A percentile compares a stretch with the other conserved stretches of the same genome.
phyloP scores from a whole-genome alignment of 1,284 basidiomycete genomes.

The Ganoderma resinaceum region DNA sequence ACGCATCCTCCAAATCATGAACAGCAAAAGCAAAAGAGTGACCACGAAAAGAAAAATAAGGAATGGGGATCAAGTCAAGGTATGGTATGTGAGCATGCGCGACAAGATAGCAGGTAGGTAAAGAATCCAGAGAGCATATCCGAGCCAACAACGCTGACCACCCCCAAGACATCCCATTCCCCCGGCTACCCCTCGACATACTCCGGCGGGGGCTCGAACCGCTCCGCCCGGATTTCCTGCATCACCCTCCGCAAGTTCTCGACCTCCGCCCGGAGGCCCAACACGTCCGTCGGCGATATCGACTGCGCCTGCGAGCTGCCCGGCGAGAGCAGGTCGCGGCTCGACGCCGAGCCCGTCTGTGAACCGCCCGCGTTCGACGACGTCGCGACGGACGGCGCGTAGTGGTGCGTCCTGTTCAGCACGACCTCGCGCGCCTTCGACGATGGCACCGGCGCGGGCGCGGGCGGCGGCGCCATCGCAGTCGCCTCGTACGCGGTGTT shows the following conservation, averaged over 20 bases:
- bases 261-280: slow-evolving; percentile 35
- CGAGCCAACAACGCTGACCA: not conserved
- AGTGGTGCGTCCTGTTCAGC: slow-evolving; percentile 14
- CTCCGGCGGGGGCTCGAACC: slow-evolving; percentile 33
- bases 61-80: not conserved
- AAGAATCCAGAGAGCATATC: not conserved
- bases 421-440: slow-evolving; percentile 30
- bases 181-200: slow-evolving; percentile 17
- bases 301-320: slow-evolving; percentile 9
- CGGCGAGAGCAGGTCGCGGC: slow-evolving; percentile 31
- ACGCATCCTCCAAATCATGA: not conserved
- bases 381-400: slow-evolving; percentile 19
- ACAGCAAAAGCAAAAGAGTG: not conserved
- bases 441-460: not conserved
- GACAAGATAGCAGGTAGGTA: not conserved
- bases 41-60: not conserved
- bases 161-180: not conserved
- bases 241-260: slow-evolving; percentile 38
- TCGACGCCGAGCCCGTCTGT: slow-evolving; percentile 21
- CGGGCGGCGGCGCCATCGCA: not conserved
- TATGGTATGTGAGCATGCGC: not conserved
- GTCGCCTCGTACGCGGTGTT: not conserved
- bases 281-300: slow-evolving; percentile 33
- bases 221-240: slow-evolving; percentile 35
- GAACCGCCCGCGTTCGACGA: slow-evolving; percentile 2